phyloP scores from a whole-genome alignment of 176 grass and related monocot genomes.

The Pontederia paniculata region DNA sequence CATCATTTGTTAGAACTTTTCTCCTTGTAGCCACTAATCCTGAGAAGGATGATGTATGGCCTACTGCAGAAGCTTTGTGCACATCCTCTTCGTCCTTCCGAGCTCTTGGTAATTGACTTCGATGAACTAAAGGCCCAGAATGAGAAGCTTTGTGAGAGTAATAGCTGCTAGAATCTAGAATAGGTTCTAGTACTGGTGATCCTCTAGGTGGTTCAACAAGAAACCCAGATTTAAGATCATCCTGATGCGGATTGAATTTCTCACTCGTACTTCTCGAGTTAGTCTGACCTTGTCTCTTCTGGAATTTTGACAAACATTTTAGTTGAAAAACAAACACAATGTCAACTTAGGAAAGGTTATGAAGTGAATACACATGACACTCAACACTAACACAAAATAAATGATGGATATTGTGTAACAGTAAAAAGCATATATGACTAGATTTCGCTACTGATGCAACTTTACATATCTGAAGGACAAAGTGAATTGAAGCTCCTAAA shows the following conservation, averaged over 20 bases:
- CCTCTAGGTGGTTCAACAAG: constrained; percentile 63
- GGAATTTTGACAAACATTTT: constrained; percentile 14
- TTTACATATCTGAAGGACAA: no score
- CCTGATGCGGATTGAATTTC: constrained; percentile 73
- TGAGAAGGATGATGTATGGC: constrained; percentile 13
- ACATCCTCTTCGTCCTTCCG: constrained; percentile 30
- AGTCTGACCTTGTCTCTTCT: constrained; percentile 65
- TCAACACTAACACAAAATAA: no score
- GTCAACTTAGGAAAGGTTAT: not conserved
- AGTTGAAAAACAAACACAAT: not conserved
- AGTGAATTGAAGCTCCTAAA: no score
- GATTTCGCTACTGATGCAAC: no score
- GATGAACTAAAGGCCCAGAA: constrained; percentile 86
- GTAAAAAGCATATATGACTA: no score
- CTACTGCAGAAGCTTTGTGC: constrained; percentile 24
- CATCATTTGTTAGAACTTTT: constrained; percentile 22
- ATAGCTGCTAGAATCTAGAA: constrained; percentile 28
- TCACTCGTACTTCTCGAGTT: constrained; percentile 74
- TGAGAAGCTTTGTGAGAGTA: constrained; percentile 45
- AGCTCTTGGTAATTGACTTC: constrained; percentile 30
- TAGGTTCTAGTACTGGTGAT: constrained; percentile 34
- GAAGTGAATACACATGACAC: no score
- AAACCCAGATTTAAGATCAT: constrained; percentile 81
- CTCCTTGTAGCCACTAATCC: constrained; percentile 28
- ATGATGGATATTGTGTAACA: no score